Evolutionary conservation across 2,329 filamentous ascomycete species (phyloP).

Genomic region (Exserohilum turcica): DNA sequence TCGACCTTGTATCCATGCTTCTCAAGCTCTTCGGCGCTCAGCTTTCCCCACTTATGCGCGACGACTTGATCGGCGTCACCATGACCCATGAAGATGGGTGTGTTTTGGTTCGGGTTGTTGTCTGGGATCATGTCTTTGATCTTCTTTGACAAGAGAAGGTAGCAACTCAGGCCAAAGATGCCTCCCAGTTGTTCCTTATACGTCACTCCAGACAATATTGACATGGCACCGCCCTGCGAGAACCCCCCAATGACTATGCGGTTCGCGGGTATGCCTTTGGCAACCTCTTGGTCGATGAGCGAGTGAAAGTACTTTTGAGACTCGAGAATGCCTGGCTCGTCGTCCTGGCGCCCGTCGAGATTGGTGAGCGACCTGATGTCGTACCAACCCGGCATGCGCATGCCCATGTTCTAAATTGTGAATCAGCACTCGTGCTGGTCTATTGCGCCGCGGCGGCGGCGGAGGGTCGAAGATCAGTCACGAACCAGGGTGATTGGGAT

Average conservation of each 20-base stretch:
- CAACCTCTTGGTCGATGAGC: slow-evolving; percentile 80
- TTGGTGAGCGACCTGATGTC: slow-evolving; percentile 65
- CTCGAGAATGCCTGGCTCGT: slow-evolving; percentile 74
- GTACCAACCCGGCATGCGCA: slow-evolving; percentile 86
- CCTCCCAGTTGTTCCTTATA: slow-evolving; percentile 77
- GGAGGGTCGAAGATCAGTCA: slow-evolving; percentile 14
- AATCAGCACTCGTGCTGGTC: slow-evolving; percentile 5
- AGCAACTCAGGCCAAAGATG: slow-evolving; percentile 83
- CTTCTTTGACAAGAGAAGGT: slow-evolving; percentile 73
- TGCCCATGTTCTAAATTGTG: slow-evolving; percentile 67
- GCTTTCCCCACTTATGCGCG: slow-evolving; percentile 68
- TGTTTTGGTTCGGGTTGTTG: slow-evolving; percentile 68
- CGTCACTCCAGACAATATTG: slow-evolving; percentile 79
- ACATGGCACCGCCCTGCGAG: slow-evolving; percentile 86
- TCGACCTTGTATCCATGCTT: slow-evolving; percentile 73
- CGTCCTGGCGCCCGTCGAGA: slow-evolving; percentile 57
- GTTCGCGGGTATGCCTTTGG: slow-evolving; percentile 77
- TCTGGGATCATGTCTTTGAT: slow-evolving; percentile 56
- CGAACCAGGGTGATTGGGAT: slow-evolving; percentile 84
- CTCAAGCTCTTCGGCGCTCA: slow-evolving; percentile 70
- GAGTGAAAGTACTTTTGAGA: slow-evolving; percentile 77
- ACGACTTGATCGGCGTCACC: slow-evolving; percentile 80
- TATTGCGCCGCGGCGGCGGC: not conserved
- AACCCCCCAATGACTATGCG: slow-evolving; percentile 88
- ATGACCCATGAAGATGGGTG: slow-evolving; percentile 87